These are phyloP conservation scores for Aspergillus latus DNA, from an alignment of 2,329 filamentous ascomycete genomes.

Conservation along the genomic window DNA sequence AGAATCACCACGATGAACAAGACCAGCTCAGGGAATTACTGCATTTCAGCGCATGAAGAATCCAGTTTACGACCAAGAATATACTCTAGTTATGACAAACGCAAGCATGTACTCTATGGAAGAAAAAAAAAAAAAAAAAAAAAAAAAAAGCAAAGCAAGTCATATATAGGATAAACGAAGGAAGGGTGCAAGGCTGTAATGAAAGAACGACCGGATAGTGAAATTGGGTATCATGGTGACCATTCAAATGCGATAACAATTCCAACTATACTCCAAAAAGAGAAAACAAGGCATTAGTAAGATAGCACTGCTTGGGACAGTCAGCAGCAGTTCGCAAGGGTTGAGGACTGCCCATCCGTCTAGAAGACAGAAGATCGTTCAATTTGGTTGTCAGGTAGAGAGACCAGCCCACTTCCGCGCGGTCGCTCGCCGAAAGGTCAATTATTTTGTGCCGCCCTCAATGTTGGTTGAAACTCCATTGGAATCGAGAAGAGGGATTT, in stretches of 20 bases:
- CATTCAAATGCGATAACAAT: slow-evolving; percentile 7
- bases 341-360: too few relatives aligned
- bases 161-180: neutral
- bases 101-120: neutral
- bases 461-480: slow-evolving; percentile 29
- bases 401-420: too few relatives aligned
- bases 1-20: neutral
- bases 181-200: neutral
- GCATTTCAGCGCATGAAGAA: neutral
- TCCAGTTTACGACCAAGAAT: slow-evolving; percentile 3
- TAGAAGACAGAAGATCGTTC: too few relatives aligned
- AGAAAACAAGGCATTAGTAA: slow-evolving; percentile 1
- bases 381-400: too few relatives aligned
- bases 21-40: neutral
- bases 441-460: slow-evolving; percentile 13
- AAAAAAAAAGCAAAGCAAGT: neutral
- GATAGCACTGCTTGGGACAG: neutral
- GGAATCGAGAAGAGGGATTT: slow-evolving; percentile 39
- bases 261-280: slow-evolving; percentile 8
- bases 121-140: too few relatives aligned
- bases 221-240: slow-evolving; percentile 18
- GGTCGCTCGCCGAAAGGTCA: too few relatives aligned
- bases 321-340: too few relatives aligned
- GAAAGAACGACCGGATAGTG: slow-evolving; percentile 12
- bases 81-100: neutral